phyloP scores from a whole-genome alignment of 176 grass and related monocot genomes.

The Typha latifolia region DNA sequence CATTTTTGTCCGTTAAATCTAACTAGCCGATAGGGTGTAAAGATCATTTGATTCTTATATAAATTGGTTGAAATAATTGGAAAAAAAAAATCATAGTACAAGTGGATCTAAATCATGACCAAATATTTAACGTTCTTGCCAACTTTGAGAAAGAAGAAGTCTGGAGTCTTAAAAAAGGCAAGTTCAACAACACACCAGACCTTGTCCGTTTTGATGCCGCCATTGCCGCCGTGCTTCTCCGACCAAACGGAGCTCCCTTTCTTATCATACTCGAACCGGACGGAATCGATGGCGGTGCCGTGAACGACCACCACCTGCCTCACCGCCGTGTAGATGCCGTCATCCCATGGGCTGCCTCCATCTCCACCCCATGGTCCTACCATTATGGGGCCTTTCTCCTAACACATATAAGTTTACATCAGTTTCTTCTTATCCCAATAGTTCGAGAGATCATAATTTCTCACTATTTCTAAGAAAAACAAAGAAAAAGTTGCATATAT shows the following conservation, averaged over 20 bases:
- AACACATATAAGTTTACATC: neutral
- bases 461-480: too few species aligned
- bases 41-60: too few species aligned
- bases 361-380: conserved; percentile 71
- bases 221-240: conserved; percentile 31
- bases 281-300: conserved; percentile 52
- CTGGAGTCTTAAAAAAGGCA: too few species aligned
- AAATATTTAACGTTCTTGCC: too few species aligned
- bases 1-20: too few species aligned
- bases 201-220: conserved; percentile 31
- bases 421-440: neutral
- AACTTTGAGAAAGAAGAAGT: too few species aligned
- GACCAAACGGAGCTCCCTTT: conserved; percentile 42
- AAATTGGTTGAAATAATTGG: too few species aligned
- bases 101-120: too few species aligned
- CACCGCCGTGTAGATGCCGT: conserved; percentile 46
- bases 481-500: too few species aligned
- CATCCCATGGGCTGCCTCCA: conserved; percentile 63
- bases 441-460: neutral
- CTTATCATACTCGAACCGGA: conserved; percentile 49
- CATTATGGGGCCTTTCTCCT: conserved; percentile 42
- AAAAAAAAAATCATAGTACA: too few species aligned
- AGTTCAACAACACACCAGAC: conserved; percentile 5
- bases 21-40: too few species aligned
- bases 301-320: conserved; percentile 51